Conservation (phyloP, 176 grass and related monocot species). For the Lolium multiflorum region DNA sequence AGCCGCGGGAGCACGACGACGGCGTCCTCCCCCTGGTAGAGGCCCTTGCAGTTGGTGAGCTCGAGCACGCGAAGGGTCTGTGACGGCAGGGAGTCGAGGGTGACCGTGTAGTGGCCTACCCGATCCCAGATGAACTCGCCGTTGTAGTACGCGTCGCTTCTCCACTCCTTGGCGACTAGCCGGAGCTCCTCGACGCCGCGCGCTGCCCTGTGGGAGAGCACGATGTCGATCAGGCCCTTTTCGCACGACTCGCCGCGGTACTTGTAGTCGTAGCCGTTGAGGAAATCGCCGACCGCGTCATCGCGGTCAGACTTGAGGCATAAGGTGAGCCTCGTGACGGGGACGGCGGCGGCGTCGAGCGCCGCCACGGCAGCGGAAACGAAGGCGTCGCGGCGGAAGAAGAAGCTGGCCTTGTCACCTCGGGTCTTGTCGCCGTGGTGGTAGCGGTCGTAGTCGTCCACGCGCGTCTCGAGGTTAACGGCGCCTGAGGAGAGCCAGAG, state of each 20-base stretch:
- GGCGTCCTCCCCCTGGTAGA: neutral
- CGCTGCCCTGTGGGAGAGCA: neutral
- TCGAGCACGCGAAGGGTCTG: neutral
- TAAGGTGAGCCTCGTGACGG: neutral
- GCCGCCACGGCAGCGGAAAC: neutral
- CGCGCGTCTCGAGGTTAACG: neutral
- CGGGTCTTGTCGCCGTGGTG: too few relatives aligned
- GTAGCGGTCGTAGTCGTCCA: neutral
- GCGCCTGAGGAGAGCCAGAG: neutral
- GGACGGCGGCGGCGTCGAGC: neutral
- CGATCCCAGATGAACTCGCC: too few relatives aligned
- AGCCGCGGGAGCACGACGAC: neutral
- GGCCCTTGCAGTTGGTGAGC: neutral
- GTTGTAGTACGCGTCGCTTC: too few relatives aligned
- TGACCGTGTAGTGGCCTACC: neutral
- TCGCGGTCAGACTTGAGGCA: neutral
- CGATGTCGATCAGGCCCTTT: neutral
- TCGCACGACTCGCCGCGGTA: neutral
- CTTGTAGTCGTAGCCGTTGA: too few relatives aligned
- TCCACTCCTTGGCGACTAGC: neutral
- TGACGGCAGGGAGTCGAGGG: neutral
- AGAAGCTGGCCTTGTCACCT: neutral
- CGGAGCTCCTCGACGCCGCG: neutral
- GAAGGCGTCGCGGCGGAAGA: neutral
- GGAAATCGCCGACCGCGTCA: too few relatives aligned